Conservation (phyloP, 495 filamentous ascomycete genomes). For the Talaromyces liani region DNA sequence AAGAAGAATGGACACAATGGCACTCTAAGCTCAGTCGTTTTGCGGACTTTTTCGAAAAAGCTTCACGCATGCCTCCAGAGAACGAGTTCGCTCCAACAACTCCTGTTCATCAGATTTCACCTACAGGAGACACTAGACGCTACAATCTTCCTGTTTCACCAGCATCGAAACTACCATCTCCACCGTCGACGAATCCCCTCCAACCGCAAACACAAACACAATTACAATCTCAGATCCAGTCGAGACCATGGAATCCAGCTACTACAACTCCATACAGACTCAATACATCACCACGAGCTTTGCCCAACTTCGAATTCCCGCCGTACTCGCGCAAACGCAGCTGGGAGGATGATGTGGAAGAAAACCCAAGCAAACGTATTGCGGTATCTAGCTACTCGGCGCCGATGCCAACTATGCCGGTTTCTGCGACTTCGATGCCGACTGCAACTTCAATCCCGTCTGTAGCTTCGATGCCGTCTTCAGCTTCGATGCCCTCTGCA, state of each 20-base stretch:
- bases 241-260: conserved; percentile 22
- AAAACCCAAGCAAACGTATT: conserved; percentile 63
- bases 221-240: neutral
- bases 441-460: conserved; percentile 9
- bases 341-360: conserved; percentile 53
- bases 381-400: conserved; percentile 23
- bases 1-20: conserved; percentile 80
- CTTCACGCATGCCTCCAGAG: conserved; percentile 32
- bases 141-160: conserved; percentile 23
- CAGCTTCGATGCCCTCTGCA: conserved; percentile 18
- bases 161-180: conserved; percentile 46
- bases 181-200: conserved; percentile 29
- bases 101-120: conserved; percentile 26
- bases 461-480: neutral
- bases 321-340: conserved; percentile 57
- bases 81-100: conserved; percentile 14
- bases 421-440: conserved; percentile 18
- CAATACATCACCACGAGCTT: conserved; percentile 45
- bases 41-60: conserved; percentile 68
- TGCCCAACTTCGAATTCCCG: conserved; percentile 39
- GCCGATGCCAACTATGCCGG: conserved; percentile 17
- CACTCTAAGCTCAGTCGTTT: conserved; percentile 72
- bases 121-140: conserved; percentile 15
- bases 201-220: conserved; percentile 16
- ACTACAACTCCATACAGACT: conserved; percentile 18